A percentile compares a stretch with the other conserved stretches of the same genome.
These are phyloP conservation scores for Citeromyces siamensis DNA, from an alignment of 1,139 yeast genomes.

Conservation along the genomic window DNA sequence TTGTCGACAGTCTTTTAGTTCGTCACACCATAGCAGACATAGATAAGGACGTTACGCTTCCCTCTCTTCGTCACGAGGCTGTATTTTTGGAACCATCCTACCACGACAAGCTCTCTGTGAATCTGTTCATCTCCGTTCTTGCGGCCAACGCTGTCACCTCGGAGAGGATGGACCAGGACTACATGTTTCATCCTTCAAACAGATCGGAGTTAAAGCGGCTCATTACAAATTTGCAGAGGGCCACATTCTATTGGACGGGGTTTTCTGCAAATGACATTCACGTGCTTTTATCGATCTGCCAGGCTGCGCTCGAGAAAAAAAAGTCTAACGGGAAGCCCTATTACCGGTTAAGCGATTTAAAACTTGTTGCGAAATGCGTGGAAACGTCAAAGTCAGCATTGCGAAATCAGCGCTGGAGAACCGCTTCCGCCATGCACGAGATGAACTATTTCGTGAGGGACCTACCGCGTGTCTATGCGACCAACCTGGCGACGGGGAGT, in stretches of 20 bases:
- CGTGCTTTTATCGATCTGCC: constrained; percentile 34
- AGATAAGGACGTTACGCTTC: constrained; percentile 41
- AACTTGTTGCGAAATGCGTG: constrained; percentile 28
- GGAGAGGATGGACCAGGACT: constrained; percentile 53
- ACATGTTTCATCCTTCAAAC: constrained; percentile 56
- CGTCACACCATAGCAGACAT: constrained; percentile 43
- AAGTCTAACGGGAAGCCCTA: constrained; percentile 15
- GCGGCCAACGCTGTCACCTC: constrained; percentile 68
- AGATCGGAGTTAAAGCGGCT: constrained; percentile 39
- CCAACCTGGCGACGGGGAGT: constrained; percentile 18
- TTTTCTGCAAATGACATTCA: constrained; percentile 45
- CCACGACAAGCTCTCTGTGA: constrained; percentile 47
- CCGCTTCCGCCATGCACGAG: constrained; percentile 45
- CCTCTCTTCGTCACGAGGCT: constrained; percentile 44
- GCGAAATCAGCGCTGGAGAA: constrained; percentile 39
- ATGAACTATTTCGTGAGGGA: constrained; percentile 42
- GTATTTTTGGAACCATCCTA: constrained; percentile 46
- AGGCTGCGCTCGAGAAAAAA: constrained; percentile 28
- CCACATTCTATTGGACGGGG: constrained; percentile 69
- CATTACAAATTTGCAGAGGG: constrained; percentile 47
- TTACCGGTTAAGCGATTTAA: constrained; percentile 25
- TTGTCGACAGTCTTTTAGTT: constrained; percentile 35
- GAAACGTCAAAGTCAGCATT: constrained; percentile 35
- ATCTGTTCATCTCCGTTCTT: constrained; percentile 51
- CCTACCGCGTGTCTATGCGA: constrained; percentile 31